Evolutionary conservation across 2,329 filamentous ascomycete species (phyloP).

Genomic region (Fusarium sp.): DNA sequence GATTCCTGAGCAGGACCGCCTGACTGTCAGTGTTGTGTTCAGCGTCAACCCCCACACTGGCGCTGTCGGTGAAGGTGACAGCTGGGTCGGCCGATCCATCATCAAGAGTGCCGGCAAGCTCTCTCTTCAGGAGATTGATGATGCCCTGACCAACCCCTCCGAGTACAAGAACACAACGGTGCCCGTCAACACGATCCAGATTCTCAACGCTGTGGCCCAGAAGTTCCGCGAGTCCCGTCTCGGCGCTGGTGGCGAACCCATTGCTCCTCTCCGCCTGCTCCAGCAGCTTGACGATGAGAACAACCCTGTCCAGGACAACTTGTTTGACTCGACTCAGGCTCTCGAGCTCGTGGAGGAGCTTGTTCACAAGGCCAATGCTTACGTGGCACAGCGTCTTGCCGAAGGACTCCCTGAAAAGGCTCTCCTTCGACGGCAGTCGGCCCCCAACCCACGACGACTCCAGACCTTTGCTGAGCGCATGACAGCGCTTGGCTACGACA

Average conservation of each 20-base stretch:
- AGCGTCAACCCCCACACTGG: slow-evolving; percentile 86
- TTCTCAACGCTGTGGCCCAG: slow-evolving; percentile 83
- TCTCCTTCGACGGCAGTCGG: slow-evolving; percentile 85
- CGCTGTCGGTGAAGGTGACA: slow-evolving; percentile 82
- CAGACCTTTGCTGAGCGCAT: slow-evolving; percentile 94
- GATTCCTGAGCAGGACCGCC: slow-evolving; percentile 85
- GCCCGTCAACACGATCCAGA: slow-evolving; percentile 80
- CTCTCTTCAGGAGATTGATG: slow-evolving; percentile 86
- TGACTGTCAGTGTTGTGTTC: slow-evolving; percentile 94
- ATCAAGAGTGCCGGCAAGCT: slow-evolving; percentile 92
- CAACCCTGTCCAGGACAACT: slow-evolving; percentile 94
- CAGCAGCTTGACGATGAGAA: slow-evolving; percentile 98
- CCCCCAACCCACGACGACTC: slow-evolving; percentile 88
- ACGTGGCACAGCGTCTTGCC: slow-evolving; percentile 86
- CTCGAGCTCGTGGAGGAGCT: slow-evolving; percentile 97
- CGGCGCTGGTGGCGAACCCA: slow-evolving; percentile 80
- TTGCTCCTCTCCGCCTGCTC: slow-evolving; percentile 87
- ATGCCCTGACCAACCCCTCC: slow-evolving; percentile 74
- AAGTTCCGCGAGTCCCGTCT: slow-evolving; percentile 93
- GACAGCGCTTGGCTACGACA: slow-evolving; percentile 88
- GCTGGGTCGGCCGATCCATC: slow-evolving; percentile 93
- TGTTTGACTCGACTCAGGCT: slow-evolving; percentile 90
- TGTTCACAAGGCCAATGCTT: slow-evolving; percentile 90
- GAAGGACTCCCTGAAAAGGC: slow-evolving; percentile 90
- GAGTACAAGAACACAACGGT: slow-evolving; percentile 74